phyloP scores from a whole-genome alignment of 345 rosid genomes.

The Citrus reticulata region DNA sequence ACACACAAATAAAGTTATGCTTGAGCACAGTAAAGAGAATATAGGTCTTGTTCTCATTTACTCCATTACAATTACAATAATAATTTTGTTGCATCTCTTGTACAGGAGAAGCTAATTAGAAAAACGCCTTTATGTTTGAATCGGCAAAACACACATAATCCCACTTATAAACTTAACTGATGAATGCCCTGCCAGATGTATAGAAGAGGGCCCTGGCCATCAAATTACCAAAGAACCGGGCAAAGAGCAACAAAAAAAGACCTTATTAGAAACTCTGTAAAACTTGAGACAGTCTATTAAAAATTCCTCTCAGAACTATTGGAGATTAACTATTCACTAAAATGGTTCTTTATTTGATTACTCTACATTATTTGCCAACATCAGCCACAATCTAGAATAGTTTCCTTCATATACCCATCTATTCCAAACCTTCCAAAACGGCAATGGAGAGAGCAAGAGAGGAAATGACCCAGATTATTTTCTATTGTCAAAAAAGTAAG shows the following conservation, averaged over 20 bases:
- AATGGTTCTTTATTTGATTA: not conserved
- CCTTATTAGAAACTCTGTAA: not conserved
- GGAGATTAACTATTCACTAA: not conserved
- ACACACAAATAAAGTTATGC: not conserved
- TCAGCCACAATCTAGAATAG: not conserved
- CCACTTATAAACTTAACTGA: not conserved
- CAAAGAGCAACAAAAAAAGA: not conserved
- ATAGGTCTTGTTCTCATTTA: not conserved
- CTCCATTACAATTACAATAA: too few species aligned
- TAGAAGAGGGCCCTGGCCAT: not conserved
- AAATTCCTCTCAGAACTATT: not conserved
- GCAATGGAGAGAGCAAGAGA: not conserved
- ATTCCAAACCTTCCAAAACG: not conserved
- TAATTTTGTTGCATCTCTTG: too few species aligned
- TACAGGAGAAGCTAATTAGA: too few species aligned
- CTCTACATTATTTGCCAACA: not conserved
- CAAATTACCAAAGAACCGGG: not conserved
- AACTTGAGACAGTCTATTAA: too few species aligned
- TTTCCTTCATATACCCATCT: not conserved
- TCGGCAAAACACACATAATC: too few species aligned
- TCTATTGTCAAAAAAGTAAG: not conserved
- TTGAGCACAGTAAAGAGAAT: not conserved
- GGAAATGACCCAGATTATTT: not conserved
- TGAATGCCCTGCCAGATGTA: not conserved
- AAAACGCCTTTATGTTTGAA: too few species aligned